Evolutionary conservation across 192 early-diverging fungal genomes (phyloP), one percentile per base, ranked within the genome.

Genomic region (Coemansia reversa): DNA sequence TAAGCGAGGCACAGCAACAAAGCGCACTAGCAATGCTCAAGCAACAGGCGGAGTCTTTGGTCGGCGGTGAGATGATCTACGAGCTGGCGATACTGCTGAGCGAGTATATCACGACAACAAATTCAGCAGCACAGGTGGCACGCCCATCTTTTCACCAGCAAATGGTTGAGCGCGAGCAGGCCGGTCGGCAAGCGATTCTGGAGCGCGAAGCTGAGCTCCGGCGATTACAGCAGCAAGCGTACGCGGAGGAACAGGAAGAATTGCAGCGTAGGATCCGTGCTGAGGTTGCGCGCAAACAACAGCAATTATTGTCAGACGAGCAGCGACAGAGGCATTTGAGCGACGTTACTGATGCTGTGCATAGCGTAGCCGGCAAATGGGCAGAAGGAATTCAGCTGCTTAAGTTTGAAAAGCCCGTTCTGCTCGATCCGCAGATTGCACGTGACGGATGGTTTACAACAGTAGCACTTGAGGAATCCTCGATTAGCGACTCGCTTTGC

Each of bases 51-150:
- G 77, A 67, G 33, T 62, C 60, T 23, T 63, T 83, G 7, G 32
- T 84, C 0, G 88, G 86, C 0, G 74, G 77, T 49, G 90, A 92
- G 69, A 88, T 90, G 86, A 72, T 90, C 51, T 90, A 85, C 47
- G 87, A 88, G 50, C 59, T 92, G 7, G 82, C 86, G 0, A 75
- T 83, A 3, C 69, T 69, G 23, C 59, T 89, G 23, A 82, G 84
- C 42, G 87, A 86, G 16, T 90, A 76, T 48, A 75, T 92, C 20
- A 82, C 86, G 7, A 68, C 70, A 14, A 82, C 90, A 66, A 76
- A 79, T 25, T 81, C 83, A 2, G 82, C 76, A 22, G 86, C 85
- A 51, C 79, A 82, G 33, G 82, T 78, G 0, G 66, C 74, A 19
- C 57, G 56, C 24, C 70, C 68, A 18, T 83, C 81, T 25, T 79